Conservation (phyloP, 1,284 basidiomycete species). For the Hypsizygus ulmarius region DNA sequence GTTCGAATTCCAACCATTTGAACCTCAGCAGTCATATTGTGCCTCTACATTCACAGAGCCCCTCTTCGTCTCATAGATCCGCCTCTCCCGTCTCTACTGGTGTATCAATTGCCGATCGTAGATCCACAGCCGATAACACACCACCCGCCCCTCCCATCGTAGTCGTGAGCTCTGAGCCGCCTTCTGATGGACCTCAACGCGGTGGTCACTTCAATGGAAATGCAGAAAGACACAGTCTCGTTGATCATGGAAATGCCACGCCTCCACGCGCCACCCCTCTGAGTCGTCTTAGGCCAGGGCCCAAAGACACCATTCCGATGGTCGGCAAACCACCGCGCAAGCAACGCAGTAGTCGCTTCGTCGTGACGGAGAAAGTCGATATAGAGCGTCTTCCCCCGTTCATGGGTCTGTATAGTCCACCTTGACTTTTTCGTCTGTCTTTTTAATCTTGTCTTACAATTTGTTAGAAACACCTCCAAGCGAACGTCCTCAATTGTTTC, state of each 20-base stretch:
- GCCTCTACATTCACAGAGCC: slow-evolving; percentile 45
- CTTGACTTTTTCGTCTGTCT: slow-evolving; percentile 9
- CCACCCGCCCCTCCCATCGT: slow-evolving; percentile 80
- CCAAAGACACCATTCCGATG: slow-evolving; percentile 94
- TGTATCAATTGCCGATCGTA: slow-evolving; percentile 47
- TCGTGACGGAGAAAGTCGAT: slow-evolving; percentile 94
- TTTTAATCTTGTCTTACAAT: slow-evolving; percentile 16
- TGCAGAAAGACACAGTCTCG: slow-evolving; percentile 52
- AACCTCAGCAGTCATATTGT: slow-evolving; percentile 40
- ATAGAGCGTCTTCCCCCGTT: slow-evolving; percentile 96
- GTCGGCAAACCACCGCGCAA: slow-evolving; percentile 94
- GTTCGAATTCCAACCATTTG: slow-evolving; percentile 35
- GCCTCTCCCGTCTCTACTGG: slow-evolving; percentile 35
- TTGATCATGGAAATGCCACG: slow-evolving; percentile 48
- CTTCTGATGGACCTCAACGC: slow-evolving; percentile 49
- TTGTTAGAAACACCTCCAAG: slow-evolving; percentile 80
- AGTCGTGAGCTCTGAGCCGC: slow-evolving; percentile 81
- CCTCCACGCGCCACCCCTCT: slow-evolving; percentile 64
- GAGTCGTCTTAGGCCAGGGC: slow-evolving; percentile 68
- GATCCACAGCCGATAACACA: slow-evolving; percentile 49
- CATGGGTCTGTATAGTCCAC: slow-evolving; percentile 59
- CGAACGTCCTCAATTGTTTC: slow-evolving; percentile 89
- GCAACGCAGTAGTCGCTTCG: slow-evolving; percentile 93
- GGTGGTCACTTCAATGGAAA: slow-evolving; percentile 36
- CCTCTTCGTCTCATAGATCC: slow-evolving; percentile 45